These are phyloP conservation scores for Inonotus obliquus DNA, from an alignment of 1,284 basidiomycete genomes.

Conservation along the genomic window DNA sequence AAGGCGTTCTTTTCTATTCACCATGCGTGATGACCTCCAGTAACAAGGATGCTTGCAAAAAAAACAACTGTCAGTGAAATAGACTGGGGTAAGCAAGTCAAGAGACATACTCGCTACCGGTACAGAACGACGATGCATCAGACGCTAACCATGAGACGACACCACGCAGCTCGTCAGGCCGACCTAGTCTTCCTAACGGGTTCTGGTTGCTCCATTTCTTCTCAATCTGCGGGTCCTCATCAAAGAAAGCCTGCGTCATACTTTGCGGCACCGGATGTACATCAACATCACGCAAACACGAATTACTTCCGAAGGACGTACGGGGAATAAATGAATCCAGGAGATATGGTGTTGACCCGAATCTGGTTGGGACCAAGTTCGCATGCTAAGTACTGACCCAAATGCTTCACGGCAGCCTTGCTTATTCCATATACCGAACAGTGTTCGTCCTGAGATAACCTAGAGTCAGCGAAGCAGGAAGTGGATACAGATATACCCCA, in stretches of 20 bases:
- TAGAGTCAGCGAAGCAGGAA: neutral
- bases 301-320: constrained; percentile 14
- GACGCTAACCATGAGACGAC: constrained; percentile 77
- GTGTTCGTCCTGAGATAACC: constrained; percentile 49
- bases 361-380: constrained; percentile 71
- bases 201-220: constrained; percentile 72
- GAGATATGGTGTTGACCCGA: constrained; percentile 69
- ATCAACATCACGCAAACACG: neutral
- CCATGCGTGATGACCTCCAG: constrained; percentile 70
- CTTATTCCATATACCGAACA: constrained; percentile 80
- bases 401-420: constrained; percentile 80
- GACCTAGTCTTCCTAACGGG: constrained; percentile 72
- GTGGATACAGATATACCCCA: no score
- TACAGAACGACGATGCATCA: constrained; percentile 72
- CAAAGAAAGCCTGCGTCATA: constrained; percentile 75
- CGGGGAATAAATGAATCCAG: constrained; percentile 72
- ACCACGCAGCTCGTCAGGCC: constrained; percentile 73
- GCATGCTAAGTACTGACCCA: constrained; percentile 80
- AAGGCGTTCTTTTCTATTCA: no score
- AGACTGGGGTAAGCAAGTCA: neutral
- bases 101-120: constrained; percentile 72
- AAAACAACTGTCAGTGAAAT: constrained; percentile 15
- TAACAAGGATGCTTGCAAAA: constrained; percentile 55
- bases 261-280: neutral
- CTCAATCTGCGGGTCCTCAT: constrained; percentile 61